Evolutionary conservation across 495 filamentous ascomycete species (phyloP).

Genomic region (Jackrogersella minutella): DNA sequence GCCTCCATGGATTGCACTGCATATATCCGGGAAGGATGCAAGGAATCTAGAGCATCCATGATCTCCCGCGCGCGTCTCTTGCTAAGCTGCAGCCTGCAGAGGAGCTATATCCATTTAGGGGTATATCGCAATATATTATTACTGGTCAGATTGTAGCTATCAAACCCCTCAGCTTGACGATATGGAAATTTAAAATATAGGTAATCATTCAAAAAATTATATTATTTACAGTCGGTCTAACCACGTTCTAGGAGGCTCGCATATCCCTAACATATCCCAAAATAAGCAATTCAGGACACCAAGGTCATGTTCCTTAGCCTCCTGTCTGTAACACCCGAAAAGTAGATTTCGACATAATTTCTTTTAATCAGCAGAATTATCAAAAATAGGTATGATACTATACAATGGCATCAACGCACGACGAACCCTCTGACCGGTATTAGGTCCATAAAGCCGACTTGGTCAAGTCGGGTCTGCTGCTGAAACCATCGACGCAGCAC

Average conservation of each 20-base stretch:
- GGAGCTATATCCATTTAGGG: constrained; percentile 5
- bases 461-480: background rate
- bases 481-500: background rate
- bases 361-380: too few species aligned
- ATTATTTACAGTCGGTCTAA: too few species aligned
- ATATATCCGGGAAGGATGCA: constrained; percentile 26
- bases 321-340: too few species aligned
- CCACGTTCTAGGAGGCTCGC: too few species aligned
- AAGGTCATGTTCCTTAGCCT: too few species aligned
- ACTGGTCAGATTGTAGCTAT: background rate
- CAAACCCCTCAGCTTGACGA: background rate
- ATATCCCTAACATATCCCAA: too few species aligned
- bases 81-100: constrained; percentile 6
- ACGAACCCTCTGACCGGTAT: too few species aligned
- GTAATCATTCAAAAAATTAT: too few species aligned
- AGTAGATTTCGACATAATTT: too few species aligned
- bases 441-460: background rate
- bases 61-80: constrained; percentile 16
- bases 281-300: too few species aligned
- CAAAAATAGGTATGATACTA: too few species aligned
- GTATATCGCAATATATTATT: constrained; percentile 12
- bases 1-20: constrained; percentile 19
- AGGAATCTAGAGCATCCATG: constrained; percentile 16
- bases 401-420: too few species aligned
- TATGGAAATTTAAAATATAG: background rate